Conservation (phyloP, 2,329 filamentous ascomycete species). For the Cordyceps cateniannulata region DNA sequence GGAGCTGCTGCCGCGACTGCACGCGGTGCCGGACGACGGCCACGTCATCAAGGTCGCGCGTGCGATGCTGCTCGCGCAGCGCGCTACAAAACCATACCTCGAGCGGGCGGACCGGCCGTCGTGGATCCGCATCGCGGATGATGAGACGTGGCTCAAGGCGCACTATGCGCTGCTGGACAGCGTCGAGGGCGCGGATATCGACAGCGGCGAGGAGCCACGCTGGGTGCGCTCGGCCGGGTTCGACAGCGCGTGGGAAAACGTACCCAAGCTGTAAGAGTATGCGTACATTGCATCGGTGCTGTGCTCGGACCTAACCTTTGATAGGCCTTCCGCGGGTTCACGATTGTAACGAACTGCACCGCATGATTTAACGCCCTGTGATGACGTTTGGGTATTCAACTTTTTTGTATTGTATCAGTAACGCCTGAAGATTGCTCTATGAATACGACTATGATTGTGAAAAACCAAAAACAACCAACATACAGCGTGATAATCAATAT, state of each 20-base stretch:
- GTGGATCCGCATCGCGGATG: constrained; percentile 47
- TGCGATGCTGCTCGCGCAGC: constrained; percentile 59
- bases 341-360: not conserved
- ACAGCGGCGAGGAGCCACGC: constrained; percentile 27
- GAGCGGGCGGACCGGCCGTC: constrained; percentile 24
- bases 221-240: constrained; percentile 62
- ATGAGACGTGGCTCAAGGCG: constrained; percentile 54
- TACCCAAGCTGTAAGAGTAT: constrained; percentile 19
- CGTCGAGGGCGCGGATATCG: constrained; percentile 37
- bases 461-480: not conserved
- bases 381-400: constrained; percentile 13
- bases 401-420: constrained; percentile 15
- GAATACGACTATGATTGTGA: constrained; percentile 5
- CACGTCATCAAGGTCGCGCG: constrained; percentile 72
- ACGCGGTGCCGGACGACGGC: constrained; percentile 62
- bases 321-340: not conserved
- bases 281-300: not conserved
- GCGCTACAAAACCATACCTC: constrained; percentile 38
- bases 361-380: not conserved
- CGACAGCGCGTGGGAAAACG: constrained; percentile 56
- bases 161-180: constrained; percentile 57
- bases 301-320: not conserved
- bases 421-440: constrained; percentile 13
- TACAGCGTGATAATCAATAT: constrained; percentile 5
- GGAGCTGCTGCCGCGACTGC: constrained; percentile 42